A percentile compares a stretch with the other conserved stretches of the same genome.
These are phyloP conservation scores for Ophiostoma pallidulum DNA, from an alignment of 2,329 filamentous ascomycete genomes.

Conservation along the genomic window DNA sequence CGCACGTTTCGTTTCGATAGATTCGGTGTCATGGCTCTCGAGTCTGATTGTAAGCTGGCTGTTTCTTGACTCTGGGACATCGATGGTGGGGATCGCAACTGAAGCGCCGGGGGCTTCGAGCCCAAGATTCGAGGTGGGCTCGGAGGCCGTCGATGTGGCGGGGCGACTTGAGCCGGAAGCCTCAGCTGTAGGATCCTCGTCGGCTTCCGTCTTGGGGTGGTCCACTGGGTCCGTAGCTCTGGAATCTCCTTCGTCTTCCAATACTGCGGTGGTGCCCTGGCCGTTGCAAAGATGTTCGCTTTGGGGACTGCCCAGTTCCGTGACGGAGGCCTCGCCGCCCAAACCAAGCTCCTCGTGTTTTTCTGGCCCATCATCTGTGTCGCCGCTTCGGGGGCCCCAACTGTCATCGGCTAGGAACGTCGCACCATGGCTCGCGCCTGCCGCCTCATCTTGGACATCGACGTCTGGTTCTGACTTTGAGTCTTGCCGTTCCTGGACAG, in stretches of 20 bases:
- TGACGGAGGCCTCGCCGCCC: too few species aligned
- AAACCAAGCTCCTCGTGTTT: too few species aligned
- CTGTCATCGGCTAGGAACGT: neutral
- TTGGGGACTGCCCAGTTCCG: too few species aligned
- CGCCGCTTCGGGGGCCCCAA: neutral
- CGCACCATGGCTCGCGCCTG: neutral
- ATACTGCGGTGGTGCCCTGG: too few species aligned
- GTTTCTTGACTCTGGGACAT: slow-evolving; percentile 2
- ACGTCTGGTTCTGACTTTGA: neutral
- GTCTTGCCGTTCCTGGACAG: slow-evolving; percentile 28
- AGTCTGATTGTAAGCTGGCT: slow-evolving; percentile 4
- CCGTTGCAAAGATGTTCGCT: too few species aligned
- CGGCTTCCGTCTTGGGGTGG: neutral
- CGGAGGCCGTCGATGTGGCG: neutral
- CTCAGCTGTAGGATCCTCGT: neutral
- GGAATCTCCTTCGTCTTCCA: neutral
- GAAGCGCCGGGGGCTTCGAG: neutral
- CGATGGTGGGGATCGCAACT: neutral
- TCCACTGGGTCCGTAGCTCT: neutral
- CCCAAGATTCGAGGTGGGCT: slow-evolving; percentile 12
- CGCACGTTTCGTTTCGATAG: slow-evolving; percentile 23
- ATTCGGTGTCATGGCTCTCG: slow-evolving; percentile 18
- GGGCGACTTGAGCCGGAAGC: neutral
- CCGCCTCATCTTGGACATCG: neutral
- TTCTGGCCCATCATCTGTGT: too few species aligned